Evolutionary conservation across 2,329 filamentous ascomycete genomes (phyloP), one percentile per base, ranked within the genome.

Genomic region (Alternaria infectoria): DNA sequence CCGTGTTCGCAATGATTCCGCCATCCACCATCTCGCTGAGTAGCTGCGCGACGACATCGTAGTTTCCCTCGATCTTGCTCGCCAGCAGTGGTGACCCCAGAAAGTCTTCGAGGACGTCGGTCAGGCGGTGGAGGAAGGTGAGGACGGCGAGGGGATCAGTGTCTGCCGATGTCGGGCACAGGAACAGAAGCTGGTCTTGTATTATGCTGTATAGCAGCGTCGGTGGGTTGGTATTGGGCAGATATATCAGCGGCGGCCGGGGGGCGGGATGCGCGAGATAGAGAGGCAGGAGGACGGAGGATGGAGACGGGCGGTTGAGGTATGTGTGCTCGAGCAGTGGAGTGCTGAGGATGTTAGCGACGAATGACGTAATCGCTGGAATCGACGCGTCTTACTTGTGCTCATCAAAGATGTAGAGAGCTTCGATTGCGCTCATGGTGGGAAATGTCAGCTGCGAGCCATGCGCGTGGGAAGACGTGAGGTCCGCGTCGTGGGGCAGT

Each of bases 21-120:
- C 90, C 93, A 84, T 99, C 96, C 78, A 96, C 97, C 91, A 99
- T 97, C 82, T 99, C 96, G 65, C 90, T 93, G 62, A 98, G 85
- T 25, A 99, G 83, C 82, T 99, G 96, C 17, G 94, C 94, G 32
- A 96, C 91, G 26, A 98, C 90, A 87, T 98, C 93, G 81, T 98
- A 98, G 80, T 89, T 93, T 70, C 85, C 87, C 80, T 97, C 93
- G 68, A 99, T 91, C 83, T 96, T 97, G 76, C 87, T 88, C 19
- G 93, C 90, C 61, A 97, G 84, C 52, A 99, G 82, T 13, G 96
- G 96, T 49, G 93, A 90, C 62, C 95, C 94, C 8, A 99, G 86
- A 77, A 97, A 98, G 76, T 97, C 95, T 81, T 98, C 95, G 32
- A 99, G 87, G 12, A 92, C 90, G 84, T 99, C 96, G 75, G 97